Percentiles rank a stretch among this genome's conserved stretches.
Conservation (phyloP, 192 early-diverging fungal genomes). For the Dispira simplex region DNA sequence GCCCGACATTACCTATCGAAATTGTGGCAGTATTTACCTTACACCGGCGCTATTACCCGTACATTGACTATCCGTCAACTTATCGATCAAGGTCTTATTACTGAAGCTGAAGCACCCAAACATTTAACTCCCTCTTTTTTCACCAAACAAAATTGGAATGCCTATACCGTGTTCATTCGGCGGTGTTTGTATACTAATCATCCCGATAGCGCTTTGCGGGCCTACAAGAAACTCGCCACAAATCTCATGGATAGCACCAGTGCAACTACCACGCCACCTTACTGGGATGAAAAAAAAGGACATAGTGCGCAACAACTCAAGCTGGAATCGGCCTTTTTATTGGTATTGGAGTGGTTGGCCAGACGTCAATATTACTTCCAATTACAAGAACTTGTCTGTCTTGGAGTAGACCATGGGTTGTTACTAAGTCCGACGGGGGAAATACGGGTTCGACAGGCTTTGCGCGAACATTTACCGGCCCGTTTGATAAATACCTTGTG, state of each 20-base stretch:
- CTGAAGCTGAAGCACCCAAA: neutral
- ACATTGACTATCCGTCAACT: neutral
- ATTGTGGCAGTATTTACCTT: too few species aligned
- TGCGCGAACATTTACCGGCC: too few species aligned
- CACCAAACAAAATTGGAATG: neutral
- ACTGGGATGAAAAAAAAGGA: too few species aligned
- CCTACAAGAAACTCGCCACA: neutral
- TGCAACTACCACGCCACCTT: neutral
- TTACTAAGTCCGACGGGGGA: too few species aligned
- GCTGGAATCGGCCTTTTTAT: neutral
- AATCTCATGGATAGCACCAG: neutral
- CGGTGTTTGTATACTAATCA: slow-evolving; percentile 1
- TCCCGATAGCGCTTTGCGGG: neutral
- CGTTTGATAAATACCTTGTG: too few species aligned
- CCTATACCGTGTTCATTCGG: neutral
- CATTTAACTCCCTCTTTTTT: neutral
- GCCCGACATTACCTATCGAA: too few species aligned
- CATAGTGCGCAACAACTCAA: too few species aligned
- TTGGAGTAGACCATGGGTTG: neutral
- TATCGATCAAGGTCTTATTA: neutral
- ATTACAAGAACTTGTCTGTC: neutral
- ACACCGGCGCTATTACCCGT: too few species aligned
- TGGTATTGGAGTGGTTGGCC: neutral
- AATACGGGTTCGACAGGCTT: too few species aligned
- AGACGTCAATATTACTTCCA: neutral